Conservation (phyloP, 2,329 filamentous ascomycete genomes). For the Pseudocercospora musae region DNA sequence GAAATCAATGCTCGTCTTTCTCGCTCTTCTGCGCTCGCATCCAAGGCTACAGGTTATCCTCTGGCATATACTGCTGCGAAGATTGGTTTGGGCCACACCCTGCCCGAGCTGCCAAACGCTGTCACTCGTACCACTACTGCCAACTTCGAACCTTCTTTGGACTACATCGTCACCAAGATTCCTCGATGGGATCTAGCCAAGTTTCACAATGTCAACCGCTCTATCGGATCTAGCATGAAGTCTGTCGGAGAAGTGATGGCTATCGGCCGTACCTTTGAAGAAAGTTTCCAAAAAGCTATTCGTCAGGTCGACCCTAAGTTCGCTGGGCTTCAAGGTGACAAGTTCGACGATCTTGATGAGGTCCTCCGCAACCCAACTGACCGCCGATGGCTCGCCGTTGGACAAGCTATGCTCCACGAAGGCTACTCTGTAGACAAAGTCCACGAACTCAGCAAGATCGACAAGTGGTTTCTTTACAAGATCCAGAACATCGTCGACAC, state of each 20-base stretch:
- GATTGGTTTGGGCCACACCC: conserved; percentile 91
- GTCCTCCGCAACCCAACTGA: conserved; percentile 91
- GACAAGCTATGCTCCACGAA: conserved; percentile 96
- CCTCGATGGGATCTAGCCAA: conserved; percentile 97
- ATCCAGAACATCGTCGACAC: conserved; percentile 94
- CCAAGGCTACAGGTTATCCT: conserved; percentile 96
- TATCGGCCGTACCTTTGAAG: conserved; percentile 96
- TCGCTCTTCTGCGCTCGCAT: conserved; percentile 92
- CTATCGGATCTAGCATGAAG: conserved; percentile 98
- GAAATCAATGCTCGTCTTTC: conserved; percentile 99
- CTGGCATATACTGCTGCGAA: conserved; percentile 97
- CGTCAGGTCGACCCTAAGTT: conserved; percentile 92
- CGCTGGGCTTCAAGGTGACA: conserved; percentile 89
- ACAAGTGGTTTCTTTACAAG: conserved; percentile 99
- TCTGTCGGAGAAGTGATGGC: conserved; percentile 99
- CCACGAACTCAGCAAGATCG: conserved; percentile 94
- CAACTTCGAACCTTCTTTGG: conserved; percentile 95
- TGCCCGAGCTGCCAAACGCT: conserved; percentile 94
- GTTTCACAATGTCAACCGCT: conserved; percentile 97
- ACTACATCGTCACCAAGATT: conserved; percentile 98
- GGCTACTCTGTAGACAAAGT: conserved; percentile 89
- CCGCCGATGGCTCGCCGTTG: conserved; percentile 93
- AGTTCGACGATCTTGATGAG: conserved; percentile 89
- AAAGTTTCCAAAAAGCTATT: conserved; percentile 98
- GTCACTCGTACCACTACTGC: conserved; percentile 98